phyloP scores from a whole-genome alignment of 495 filamentous ascomycete species.

The Talaromyces trachyspermus region DNA sequence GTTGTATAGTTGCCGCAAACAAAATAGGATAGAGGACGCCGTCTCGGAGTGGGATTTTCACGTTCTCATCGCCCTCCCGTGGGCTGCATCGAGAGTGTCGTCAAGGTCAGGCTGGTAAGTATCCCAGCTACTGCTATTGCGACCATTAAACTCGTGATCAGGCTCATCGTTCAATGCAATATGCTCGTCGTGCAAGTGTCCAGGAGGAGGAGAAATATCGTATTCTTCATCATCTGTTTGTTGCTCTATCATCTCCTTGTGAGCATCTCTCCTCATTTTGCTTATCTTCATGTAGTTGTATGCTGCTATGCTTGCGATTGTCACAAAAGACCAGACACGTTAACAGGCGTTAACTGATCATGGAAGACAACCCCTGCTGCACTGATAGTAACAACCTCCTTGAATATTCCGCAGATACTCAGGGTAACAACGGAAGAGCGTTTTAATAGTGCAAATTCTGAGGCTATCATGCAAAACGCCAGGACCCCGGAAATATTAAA shows the following conservation, averaged over 20 bases:
- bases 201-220: neutral
- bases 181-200: neutral
- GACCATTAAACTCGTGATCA: neutral
- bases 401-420: slow-evolving; percentile 96
- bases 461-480: slow-evolving; percentile 93
- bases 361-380: slow-evolving; percentile 84
- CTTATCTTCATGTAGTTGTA: slow-evolving; percentile 95
- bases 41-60: slow-evolving; percentile 21
- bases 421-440: slow-evolving; percentile 94
- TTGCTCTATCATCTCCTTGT: slow-evolving; percentile 4
- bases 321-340: slow-evolving; percentile 83
- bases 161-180: slow-evolving; percentile 1
- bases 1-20: too few relatives aligned
- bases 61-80: slow-evolving; percentile 19
- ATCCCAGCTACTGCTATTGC: neutral
- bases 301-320: slow-evolving; percentile 72
- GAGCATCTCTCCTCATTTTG: slow-evolving; percentile 74
- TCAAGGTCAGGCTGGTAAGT: slow-evolving; percentile 1
- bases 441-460: slow-evolving; percentile 91
- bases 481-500: slow-evolving; percentile 86
- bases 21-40: too few relatives aligned
- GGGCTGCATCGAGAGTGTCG: neutral
- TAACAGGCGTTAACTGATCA: slow-evolving; percentile 83
- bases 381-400: slow-evolving; percentile 94
- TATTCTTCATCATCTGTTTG: slow-evolving; percentile 4